These are phyloP conservation scores for Saksenaea oblongispora DNA, from an alignment of 371 early-diverging fungal genomes.

Conservation along the genomic window DNA sequence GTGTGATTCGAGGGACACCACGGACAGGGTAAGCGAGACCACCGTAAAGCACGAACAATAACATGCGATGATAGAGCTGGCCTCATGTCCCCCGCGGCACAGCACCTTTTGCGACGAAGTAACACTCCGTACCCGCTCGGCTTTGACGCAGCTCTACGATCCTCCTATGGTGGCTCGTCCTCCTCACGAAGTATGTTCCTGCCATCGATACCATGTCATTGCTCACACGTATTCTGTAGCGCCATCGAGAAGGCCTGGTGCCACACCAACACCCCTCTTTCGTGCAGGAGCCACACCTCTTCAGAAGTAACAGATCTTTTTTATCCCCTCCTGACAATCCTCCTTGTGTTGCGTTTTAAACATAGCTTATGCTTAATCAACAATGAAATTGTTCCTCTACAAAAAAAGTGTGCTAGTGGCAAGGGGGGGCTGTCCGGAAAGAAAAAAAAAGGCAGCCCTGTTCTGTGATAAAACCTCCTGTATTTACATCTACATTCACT, in stretches of 20 bases:
- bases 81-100: slow-evolving; percentile 48
- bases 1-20: slow-evolving; percentile 29
- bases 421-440: too few species aligned
- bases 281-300: slow-evolving; percentile 36
- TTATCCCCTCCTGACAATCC: neutral
- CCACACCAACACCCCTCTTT: slow-evolving; percentile 42
- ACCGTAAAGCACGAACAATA: neutral
- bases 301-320: neutral
- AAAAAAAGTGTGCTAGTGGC: too few species aligned
- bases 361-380: too few species aligned
- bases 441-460: too few species aligned
- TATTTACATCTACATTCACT: too few species aligned
- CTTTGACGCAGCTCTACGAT: slow-evolving; percentile 43
- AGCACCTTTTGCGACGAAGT: slow-evolving; percentile 40
- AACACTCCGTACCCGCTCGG: slow-evolving; percentile 23
- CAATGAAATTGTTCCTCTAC: too few species aligned
- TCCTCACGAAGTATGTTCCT: slow-evolving; percentile 3
- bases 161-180: slow-evolving; percentile 30
- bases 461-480: too few species aligned
- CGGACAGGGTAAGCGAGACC: slow-evolving; percentile 27
- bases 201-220: neutral
- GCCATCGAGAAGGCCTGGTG: slow-evolving; percentile 18
- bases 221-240: neutral
- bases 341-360: too few species aligned
- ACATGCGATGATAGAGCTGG: slow-evolving; percentile 26